Evolutionary conservation across 1,284 basidiomycete species (phyloP), one percentile per base, ranked within the genome.

Genomic region (Gomphus bonarii): DNA sequence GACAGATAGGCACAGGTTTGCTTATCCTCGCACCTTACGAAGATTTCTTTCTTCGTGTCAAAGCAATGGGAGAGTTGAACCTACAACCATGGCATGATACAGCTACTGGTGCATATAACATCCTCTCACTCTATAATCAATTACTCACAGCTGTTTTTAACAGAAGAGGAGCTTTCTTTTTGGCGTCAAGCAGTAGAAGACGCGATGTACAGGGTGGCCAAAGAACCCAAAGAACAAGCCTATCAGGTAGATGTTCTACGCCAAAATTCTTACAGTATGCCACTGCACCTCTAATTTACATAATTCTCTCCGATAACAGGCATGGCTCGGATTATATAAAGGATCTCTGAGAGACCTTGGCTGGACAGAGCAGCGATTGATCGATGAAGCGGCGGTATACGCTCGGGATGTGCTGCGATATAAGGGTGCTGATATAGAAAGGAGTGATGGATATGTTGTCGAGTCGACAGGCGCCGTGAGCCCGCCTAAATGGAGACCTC

Each of bases 251-350:
- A 38, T 40, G 14, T 14, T 12, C 33, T 42, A 14, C 25, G 11
- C 42, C 5, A 14, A 18, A 33, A 35, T 12, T 50, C 30, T 35
- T 22, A 50, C n/a, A 14, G 16, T 67, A 7, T 44, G 28, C 12
- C 51, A 18, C 20, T 4, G 22, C 51, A 35, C 16, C 43, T 20
- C 35, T 51, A 52, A 4, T n/a, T 18, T 7, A 22, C n/a, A 3
- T 14, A 35, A 1, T 35, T 30, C 12, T 31, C 22, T 8, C 30
- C 12, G 6, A 28, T 30, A 16, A 11, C 52, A 68, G 44, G 77
- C 74, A 33, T 80, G 73, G 70, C 64, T 86, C 48, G 84, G 84
- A 9, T 85, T 81, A 66, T 84, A 85, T 67, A 79, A 79, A 47
- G 65, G 70, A 1, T 70, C 67, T 52, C 58, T 73, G 22, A 74